phyloP scores from a whole-genome alignment of 164 flowering plant genomes.

The Macadamia integrifolia region DNA sequence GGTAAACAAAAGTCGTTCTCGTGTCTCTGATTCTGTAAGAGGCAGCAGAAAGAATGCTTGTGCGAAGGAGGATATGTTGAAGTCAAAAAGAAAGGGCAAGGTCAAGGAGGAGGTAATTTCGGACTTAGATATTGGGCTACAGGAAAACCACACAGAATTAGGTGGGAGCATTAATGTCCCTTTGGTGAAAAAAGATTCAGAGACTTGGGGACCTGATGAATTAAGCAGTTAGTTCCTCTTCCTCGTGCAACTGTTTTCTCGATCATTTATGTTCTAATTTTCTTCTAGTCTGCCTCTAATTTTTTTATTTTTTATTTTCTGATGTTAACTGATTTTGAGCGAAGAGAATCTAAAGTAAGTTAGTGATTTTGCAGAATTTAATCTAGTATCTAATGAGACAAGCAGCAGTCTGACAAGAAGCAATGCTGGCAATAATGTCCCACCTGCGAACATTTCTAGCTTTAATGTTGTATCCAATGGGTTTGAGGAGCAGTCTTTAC shows the following conservation, averaged over 20 bases:
- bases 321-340: not conserved
- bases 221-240: constrained; percentile 13
- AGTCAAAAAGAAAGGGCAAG: constrained; percentile 22
- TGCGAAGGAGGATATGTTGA: constrained; percentile 16
- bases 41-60: constrained; percentile 21
- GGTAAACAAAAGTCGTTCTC: constrained; percentile 29
- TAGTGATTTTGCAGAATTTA: constrained; percentile 14
- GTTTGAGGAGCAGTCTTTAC: constrained; percentile 18
- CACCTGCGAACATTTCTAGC: constrained; percentile 16
- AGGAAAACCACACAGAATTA: constrained; percentile 20
- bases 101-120: constrained; percentile 18
- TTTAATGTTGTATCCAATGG: constrained; percentile 19
- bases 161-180: constrained; percentile 16
- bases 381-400: constrained; percentile 16
- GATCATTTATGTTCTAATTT: not conserved
- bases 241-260: not conserved
- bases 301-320: not conserved
- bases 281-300: not conserved
- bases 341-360: not conserved
- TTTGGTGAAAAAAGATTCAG: constrained; percentile 2
- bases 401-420: constrained; percentile 22
- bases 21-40: constrained; percentile 20
- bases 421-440: constrained; percentile 7
- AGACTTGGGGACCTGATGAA: not conserved
- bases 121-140: constrained; percentile 12